phyloP scores from a whole-genome alignment of 2,329 filamentous ascomycete genomes.

The Cephalotrichum gorgonifer region DNA sequence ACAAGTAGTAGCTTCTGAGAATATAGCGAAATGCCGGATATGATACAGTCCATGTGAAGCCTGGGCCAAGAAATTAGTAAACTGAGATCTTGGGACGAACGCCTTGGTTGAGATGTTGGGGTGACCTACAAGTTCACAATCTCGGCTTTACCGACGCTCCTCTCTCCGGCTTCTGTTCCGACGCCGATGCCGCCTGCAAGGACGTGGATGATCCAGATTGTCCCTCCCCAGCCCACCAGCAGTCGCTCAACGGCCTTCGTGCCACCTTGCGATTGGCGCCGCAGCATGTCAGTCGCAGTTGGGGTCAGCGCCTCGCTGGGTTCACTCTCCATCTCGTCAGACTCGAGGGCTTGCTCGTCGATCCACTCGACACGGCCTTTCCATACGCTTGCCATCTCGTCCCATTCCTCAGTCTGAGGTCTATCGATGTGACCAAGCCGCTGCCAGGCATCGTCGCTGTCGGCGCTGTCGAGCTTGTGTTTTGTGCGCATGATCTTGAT shows the following conservation, averaged over 20 bases:
- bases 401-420: slow-evolving; percentile 79
- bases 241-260: slow-evolving; percentile 60
- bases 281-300: slow-evolving; percentile 34
- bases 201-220: slow-evolving; percentile 91
- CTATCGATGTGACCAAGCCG: slow-evolving; percentile 85
- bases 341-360: slow-evolving; percentile 69
- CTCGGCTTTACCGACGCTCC: slow-evolving; percentile 69
- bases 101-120: no score
- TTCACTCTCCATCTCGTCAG: slow-evolving; percentile 47
- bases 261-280: slow-evolving; percentile 35
- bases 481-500: slow-evolving; percentile 97
- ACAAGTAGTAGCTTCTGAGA: slow-evolving; percentile 84
- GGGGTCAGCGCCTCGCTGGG: slow-evolving; percentile 22
- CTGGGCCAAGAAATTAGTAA: slow-evolving; percentile 29
- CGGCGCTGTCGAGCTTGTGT: slow-evolving; percentile 63
- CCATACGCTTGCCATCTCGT: slow-evolving; percentile 95
- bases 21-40: slow-evolving; percentile 95
- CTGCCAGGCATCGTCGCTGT: slow-evolving; percentile 84
- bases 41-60: slow-evolving; percentile 92
- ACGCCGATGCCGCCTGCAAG: slow-evolving; percentile 61
- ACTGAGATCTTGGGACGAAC: slow-evolving; percentile 85
- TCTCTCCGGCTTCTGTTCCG: slow-evolving; percentile 59
- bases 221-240: slow-evolving; percentile 90
- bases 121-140: slow-evolving; percentile 42
- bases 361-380: slow-evolving; percentile 90